These are phyloP conservation scores for Neolentinus lepideus DNA, from an alignment of 1,284 basidiomycete genomes.

Conservation along the genomic window DNA sequence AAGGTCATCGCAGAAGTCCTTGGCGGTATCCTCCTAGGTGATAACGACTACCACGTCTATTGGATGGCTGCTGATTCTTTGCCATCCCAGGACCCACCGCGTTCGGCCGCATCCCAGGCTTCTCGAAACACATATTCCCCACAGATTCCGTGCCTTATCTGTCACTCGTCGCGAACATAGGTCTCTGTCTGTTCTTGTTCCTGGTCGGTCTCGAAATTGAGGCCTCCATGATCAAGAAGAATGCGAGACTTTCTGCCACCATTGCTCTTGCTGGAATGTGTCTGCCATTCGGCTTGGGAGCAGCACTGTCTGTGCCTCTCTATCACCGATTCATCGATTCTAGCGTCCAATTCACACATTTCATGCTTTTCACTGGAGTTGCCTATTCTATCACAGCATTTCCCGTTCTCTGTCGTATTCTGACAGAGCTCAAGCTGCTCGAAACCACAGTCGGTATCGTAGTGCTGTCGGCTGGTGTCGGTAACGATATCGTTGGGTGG, in stretches of 20 bases:
- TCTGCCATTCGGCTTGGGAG: slow-evolving; percentile 82
- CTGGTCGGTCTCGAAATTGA: slow-evolving; percentile 92
- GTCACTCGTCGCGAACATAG: slow-evolving; percentile 87
- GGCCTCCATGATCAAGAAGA: slow-evolving; percentile 67
- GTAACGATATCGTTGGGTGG: slow-evolving; percentile 84
- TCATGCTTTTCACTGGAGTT: slow-evolving; percentile 91
- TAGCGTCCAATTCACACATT: slow-evolving; percentile 69
- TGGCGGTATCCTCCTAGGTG: slow-evolving; percentile 83
- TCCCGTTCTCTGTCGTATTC: slow-evolving; percentile 87
- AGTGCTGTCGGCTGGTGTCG: slow-evolving; percentile 90
- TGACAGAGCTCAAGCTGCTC: slow-evolving; percentile 77
- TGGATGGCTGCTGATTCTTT: not conserved
- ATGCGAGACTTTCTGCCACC: slow-evolving; percentile 56
- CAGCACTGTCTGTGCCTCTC: slow-evolving; percentile 73
- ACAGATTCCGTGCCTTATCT: slow-evolving; percentile 67
- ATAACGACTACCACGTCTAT: slow-evolving; percentile 5
- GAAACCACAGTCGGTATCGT: slow-evolving; percentile 93
- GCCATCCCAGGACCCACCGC: slow-evolving; percentile 66
- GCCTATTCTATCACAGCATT: slow-evolving; percentile 93
- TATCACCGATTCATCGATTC: slow-evolving; percentile 76
- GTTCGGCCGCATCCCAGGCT: slow-evolving; percentile 70
- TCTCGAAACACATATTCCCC: slow-evolving; percentile 82
- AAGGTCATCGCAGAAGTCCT: slow-evolving; percentile 85
- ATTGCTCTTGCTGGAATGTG: slow-evolving; percentile 51
- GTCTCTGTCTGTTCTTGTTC: slow-evolving; percentile 89